Evolutionary conservation across 441 rosid genomes (phyloP), one percentile per base, ranked within the genome.

Genomic region (Gossypium davidsonii): DNA sequence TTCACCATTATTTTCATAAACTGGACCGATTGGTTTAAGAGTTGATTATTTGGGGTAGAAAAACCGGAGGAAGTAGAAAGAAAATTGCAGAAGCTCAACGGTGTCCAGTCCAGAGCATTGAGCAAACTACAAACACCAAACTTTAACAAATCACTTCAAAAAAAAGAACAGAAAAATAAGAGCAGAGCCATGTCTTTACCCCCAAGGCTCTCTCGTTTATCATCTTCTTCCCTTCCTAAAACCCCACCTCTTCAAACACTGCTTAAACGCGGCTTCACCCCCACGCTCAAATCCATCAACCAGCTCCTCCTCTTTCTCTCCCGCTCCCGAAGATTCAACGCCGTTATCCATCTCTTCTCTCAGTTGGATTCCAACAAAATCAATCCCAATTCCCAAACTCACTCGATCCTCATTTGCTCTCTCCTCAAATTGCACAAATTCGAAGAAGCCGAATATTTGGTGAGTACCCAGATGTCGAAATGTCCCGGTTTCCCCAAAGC

Each of bases 191-290:
- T 67, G 71, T 17, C 49, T 71, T 25, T 59, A 25, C 49, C 17
- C 10, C 9, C 39, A 3, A 58, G 10, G 11, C 28, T 57, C 15
- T 44, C 49, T 63, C 60, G 28, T 48, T 71, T 51, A 55, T 62
- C 14, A 23, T 68, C 55, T 42, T 51, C 15, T 68, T 67, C 14
- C 31, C 25, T 17, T 64, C 51, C 72, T 20, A 56, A 70, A 65
- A 23, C 8, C 53, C 49, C 48, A 44, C 65, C 85, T 70, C 73
- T 88, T 14, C 89, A 85, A 72, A 77, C 84, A 23, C 85, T 89
- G 4, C 79, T 89, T 72, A 89, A 89, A 84, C 82, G 84, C 20
- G 94, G 94, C 42, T 87, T 85, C 82, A 77, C 87, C 72, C 93
- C 94, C 25, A 88, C 90, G 57, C 72, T 81, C 53, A 78, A 78